Conservation (phyloP, 495 filamentous ascomycete species). For the Beverwykella pulmonaria region DNA sequence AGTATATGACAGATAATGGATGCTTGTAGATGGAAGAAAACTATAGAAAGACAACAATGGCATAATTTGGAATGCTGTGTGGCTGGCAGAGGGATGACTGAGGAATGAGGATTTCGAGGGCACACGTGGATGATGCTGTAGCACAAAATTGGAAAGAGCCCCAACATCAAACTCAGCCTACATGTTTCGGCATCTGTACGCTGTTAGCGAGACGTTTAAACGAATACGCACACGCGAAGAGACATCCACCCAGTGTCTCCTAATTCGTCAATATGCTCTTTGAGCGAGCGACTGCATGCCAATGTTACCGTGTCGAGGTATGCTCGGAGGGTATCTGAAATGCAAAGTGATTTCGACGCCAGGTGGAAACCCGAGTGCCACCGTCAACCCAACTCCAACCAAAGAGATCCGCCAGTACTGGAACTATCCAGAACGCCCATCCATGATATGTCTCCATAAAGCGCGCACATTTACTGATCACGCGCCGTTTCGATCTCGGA, state of each 20-base stretch:
- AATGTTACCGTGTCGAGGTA: conserved; percentile 2
- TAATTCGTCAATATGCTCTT: background rate
- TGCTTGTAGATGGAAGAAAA: background rate
- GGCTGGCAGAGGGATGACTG: conserved; percentile 24
- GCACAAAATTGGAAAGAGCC: background rate
- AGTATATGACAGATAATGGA: background rate
- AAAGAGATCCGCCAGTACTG: background rate
- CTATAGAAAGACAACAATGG: background rate
- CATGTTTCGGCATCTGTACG: background rate
- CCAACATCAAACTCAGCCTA: background rate
- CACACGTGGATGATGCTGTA: background rate
- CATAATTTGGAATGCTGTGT: conserved; percentile 23
- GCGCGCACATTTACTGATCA: conserved; percentile 2
- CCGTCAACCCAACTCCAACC: background rate
- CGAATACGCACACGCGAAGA: background rate
- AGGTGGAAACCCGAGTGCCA: conserved; percentile 8
- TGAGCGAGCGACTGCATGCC: background rate
- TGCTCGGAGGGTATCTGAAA: conserved; percentile 22
- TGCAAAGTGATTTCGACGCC: conserved; percentile 16
- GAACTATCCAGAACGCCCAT: conserved; percentile 2
- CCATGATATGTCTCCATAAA: background rate
- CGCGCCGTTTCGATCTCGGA: conserved; percentile 34
- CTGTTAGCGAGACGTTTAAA: background rate
- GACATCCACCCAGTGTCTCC: background rate
- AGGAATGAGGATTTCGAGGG: conserved; percentile 3